A percentile compares a stretch with the other conserved stretches of the same genome.
Conservation (phyloP, 768 basidiomycete genomes). For the Phallus indusiatus region DNA sequence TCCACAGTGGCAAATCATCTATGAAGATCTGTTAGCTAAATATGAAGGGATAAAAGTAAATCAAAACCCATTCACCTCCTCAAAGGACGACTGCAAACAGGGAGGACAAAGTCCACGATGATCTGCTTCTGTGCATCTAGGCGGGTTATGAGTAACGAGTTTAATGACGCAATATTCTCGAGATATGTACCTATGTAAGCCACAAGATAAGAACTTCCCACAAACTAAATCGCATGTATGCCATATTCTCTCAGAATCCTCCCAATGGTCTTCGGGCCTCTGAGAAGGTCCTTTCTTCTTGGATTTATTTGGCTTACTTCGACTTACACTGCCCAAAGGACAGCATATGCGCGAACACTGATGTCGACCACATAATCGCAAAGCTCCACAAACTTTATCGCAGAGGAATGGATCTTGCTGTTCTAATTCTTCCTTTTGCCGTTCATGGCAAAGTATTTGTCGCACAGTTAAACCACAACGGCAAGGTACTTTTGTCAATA, state of each 20-base stretch:
- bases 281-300: slow-evolving; percentile 39
- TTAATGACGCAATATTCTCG: background rate
- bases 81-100: slow-evolving; percentile 84
- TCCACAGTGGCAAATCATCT: slow-evolving; percentile 77
- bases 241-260: slow-evolving; percentile 49
- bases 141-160: background rate
- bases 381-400: slow-evolving; percentile 65
- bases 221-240: slow-evolving; percentile 84
- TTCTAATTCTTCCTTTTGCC: slow-evolving; percentile 25
- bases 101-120: slow-evolving; percentile 75
- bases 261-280: slow-evolving; percentile 17
- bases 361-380: slow-evolving; percentile 80
- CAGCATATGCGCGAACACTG: slow-evolving; percentile 82
- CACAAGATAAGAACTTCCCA: slow-evolving; percentile 61
- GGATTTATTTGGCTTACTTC: slow-evolving; percentile 45
- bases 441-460: slow-evolving; percentile 38
- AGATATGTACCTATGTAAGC: slow-evolving; percentile 42
- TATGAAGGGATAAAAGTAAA: background rate
- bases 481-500: slow-evolving; percentile 66
- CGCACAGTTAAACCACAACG: slow-evolving; percentile 72
- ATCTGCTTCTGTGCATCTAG: slow-evolving; percentile 61
- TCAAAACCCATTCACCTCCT: slow-evolving; percentile 51
- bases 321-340: slow-evolving; percentile 64
- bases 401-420: slow-evolving; percentile 56
- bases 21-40: background rate